Evolutionary conservation across 2,329 filamentous ascomycete species (phyloP).

Genomic region (Cladosporium sp.): DNA sequence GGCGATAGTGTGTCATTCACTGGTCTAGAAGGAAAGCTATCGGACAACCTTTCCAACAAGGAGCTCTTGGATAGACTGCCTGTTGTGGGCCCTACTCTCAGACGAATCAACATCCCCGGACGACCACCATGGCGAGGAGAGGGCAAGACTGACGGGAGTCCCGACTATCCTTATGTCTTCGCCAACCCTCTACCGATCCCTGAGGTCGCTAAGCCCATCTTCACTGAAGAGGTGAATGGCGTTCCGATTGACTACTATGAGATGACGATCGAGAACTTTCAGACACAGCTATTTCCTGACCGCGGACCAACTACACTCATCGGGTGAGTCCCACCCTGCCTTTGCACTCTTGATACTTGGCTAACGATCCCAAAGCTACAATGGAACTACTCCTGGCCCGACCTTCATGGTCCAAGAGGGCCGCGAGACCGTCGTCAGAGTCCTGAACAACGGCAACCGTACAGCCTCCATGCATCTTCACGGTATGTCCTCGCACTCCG

Average conservation of each 20-base stretch:
- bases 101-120: conserved; percentile 2
- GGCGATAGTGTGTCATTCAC: not conserved
- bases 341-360: too few species aligned
- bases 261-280: conserved; percentile 36
- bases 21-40: not conserved
- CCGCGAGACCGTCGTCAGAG: conserved; percentile 48
- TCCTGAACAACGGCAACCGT: conserved; percentile 44
- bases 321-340: conserved; percentile 30
- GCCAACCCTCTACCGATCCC: conserved; percentile 19
- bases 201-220: conserved; percentile 21
- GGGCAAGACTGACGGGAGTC: conserved; percentile 18
- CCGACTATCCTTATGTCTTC: conserved; percentile 20
- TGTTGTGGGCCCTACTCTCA: conserved; percentile 1
- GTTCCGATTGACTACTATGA: conserved; percentile 43
- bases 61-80: conserved; percentile 2
- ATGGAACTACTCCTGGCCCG: conserved; percentile 50
- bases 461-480: conserved; percentile 50
- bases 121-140: conserved; percentile 11
- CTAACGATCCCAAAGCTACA: conserved; percentile 5
- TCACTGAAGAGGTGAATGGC: conserved; percentile 31
- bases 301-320: conserved; percentile 35
- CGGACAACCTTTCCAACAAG: not conserved
- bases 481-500: conserved; percentile 41
- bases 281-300: conserved; percentile 39
- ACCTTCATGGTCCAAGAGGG: conserved; percentile 46